phyloP scores from a whole-genome alignment of 176 grass and related monocot species.

The Areca catechu region DNA sequence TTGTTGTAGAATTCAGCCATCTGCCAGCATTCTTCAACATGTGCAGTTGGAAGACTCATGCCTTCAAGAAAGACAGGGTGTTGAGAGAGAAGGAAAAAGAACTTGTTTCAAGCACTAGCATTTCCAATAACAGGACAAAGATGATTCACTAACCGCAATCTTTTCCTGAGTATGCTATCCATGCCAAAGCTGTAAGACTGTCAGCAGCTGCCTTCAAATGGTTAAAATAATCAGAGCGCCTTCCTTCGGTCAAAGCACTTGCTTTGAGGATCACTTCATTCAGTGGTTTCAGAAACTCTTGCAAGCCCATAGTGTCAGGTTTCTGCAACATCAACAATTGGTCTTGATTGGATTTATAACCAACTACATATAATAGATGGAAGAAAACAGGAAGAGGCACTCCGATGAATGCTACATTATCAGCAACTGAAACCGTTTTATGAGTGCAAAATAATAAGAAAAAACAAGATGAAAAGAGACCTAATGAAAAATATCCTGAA shows the following conservation, averaged over 20 bases:
- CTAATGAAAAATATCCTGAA: too few relatives aligned
- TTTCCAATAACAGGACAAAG: neutral
- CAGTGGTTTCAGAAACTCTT: conserved; percentile 73
- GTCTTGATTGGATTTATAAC: neutral
- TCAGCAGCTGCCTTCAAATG: conserved; percentile 82
- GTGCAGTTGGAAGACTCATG: conserved; percentile 88
- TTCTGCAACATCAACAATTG: conserved; percentile 42
- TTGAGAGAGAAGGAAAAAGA: neutral
- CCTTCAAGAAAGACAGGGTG: conserved; percentile 28
- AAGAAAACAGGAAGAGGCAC: too few relatives aligned
- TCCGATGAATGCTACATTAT: too few relatives aligned
- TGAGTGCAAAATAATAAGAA: too few relatives aligned
- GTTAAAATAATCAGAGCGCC: conserved; percentile 85
- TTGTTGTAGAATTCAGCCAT: conserved; percentile 99
- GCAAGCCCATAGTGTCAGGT: conserved; percentile 54
- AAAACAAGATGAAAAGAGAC: too few relatives aligned
- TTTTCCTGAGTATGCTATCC: conserved; percentile 91
- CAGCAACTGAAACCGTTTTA: neutral
- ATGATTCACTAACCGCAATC: conserved; percentile 56
- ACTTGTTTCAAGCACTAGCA: neutral
- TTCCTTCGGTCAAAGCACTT: conserved; percentile 71
- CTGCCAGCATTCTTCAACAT: conserved; percentile 98
- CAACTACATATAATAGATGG: too few relatives aligned
- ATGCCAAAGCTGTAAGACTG: conserved; percentile 78
- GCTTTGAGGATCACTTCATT: conserved; percentile 60